Percentiles rank a stretch among this genome's conserved stretches.
These are phyloP conservation scores for Penicillium rolfsii DNA, from an alignment of 2,329 filamentous ascomycete genomes.

Conservation along the genomic window DNA sequence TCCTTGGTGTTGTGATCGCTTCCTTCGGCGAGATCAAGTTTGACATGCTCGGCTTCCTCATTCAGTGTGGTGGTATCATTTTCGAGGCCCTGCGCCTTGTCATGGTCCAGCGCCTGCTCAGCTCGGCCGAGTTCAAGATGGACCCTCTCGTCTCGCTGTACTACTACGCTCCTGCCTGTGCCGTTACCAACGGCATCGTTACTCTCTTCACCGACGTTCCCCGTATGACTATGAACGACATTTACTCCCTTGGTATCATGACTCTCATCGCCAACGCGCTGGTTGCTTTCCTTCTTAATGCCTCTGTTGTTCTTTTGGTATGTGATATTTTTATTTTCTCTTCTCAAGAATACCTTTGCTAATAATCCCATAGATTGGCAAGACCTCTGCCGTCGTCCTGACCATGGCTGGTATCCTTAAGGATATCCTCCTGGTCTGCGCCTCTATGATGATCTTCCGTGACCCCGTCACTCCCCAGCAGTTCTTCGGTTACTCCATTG, in stretches of 20 bases:
- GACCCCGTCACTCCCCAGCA: constrained; percentile 71
- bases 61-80: constrained; percentile 71
- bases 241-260: constrained; percentile 65
- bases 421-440: constrained; percentile 75
- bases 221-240: constrained; percentile 71
- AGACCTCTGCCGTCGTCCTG: constrained; percentile 79
- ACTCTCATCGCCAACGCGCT: constrained; percentile 71
- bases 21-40: constrained; percentile 95
- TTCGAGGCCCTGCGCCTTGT: constrained; percentile 79
- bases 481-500: constrained; percentile 73
- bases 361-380: constrained; percentile 67
- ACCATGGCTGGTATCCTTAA: constrained; percentile 82
- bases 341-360: constrained; percentile 7
- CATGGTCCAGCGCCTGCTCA: constrained; percentile 80
- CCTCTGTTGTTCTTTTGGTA: constrained; percentile 80
- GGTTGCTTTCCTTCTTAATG: constrained; percentile 76
- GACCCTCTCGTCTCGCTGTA: constrained; percentile 84
- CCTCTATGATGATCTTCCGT: constrained; percentile 74
- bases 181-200: constrained; percentile 72
- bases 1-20: constrained; percentile 89
- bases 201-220: constrained; percentile 67
- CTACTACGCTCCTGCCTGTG: constrained; percentile 83
- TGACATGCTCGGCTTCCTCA: constrained; percentile 63
- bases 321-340: constrained; percentile 18
- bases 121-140: constrained; percentile 77